These are phyloP conservation scores for Viola odorata DNA, from an alignment of 345 rosid genomes.

Conservation along the genomic window DNA sequence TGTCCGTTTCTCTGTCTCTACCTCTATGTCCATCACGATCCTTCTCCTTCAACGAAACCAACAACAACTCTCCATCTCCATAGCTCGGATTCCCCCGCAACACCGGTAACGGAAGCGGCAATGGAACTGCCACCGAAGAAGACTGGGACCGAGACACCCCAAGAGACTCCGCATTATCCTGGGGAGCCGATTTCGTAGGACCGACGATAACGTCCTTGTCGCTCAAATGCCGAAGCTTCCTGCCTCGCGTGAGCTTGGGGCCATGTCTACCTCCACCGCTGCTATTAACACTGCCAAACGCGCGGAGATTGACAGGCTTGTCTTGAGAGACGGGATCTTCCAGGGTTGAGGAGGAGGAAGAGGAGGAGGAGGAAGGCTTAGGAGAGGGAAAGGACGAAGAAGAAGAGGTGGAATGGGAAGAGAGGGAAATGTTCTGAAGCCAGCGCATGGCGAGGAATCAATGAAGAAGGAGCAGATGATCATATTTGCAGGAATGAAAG, in stretches of 20 bases:
- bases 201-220: constrained; percentile 33
- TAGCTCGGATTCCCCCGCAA: constrained; percentile 22
- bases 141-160: constrained; percentile 29
- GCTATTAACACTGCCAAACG: not conserved
- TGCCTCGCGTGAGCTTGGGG: constrained; percentile 46
- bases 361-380: constrained; percentile 16
- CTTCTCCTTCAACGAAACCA: constrained; percentile 33
- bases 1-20: constrained; percentile 28
- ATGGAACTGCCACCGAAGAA: constrained; percentile 25
- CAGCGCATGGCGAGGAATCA: constrained; percentile 64
- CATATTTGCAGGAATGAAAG: not conserved
- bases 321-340: not conserved
- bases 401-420: constrained; percentile 19
- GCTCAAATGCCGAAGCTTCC: constrained; percentile 52
- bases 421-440: constrained; percentile 51
- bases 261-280: constrained; percentile 7
- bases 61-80: constrained; percentile 32
- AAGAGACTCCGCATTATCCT: constrained; percentile 3
- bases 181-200: not conserved
- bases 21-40: constrained; percentile 31
- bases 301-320: too few relatives aligned
- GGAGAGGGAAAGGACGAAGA: constrained; percentile 28
- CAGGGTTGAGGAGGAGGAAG: constrained; percentile 12
- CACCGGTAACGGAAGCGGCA: constrained; percentile 61
- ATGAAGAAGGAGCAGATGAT: not conserved